Evolutionary conservation across 139 green algal species (phyloP).

Genomic region (Picochlorum sp.): DNA sequence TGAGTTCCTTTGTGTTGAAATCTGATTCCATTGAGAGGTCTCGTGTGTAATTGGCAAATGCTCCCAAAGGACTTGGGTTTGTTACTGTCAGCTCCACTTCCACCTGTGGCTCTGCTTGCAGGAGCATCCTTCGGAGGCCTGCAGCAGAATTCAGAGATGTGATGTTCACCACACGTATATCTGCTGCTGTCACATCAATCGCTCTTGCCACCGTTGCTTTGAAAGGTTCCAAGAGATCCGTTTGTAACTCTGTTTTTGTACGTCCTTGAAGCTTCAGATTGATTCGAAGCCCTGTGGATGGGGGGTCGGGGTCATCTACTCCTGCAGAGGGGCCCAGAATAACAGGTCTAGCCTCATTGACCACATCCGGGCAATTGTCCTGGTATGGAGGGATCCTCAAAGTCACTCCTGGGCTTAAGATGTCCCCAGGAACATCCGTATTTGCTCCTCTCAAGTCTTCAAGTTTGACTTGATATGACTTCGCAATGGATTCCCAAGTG

Average conservation of each 20-base stretch:
- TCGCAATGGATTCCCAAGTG: not conserved
- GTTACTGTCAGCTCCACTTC: not conserved
- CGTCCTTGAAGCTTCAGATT: not conserved
- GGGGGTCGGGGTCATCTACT: not conserved
- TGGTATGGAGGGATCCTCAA: constrained; percentile 1
- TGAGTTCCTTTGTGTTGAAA: not conserved
- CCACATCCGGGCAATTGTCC: not conserved
- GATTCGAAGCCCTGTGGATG: not conserved
- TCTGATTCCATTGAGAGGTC: not conserved
- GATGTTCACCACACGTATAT: not conserved
- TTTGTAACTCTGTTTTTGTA: not conserved
- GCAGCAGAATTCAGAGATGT: not conserved
- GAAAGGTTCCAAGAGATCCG: not conserved
- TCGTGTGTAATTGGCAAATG: not conserved
- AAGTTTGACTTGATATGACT: not conserved
- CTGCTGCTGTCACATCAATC: not conserved
- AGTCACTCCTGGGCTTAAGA: not conserved
- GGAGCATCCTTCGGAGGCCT: not conserved
- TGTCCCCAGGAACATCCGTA: not conserved
- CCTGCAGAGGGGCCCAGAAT: not conserved
- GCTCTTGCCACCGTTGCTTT: not conserved
- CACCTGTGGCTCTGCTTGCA: not conserved
- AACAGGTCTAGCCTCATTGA: not conserved
- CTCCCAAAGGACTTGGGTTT: not conserved
- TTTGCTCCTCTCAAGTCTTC: not conserved